Conservation (phyloP, 176 grass and related monocot genomes). For the Poa annua region DNA sequence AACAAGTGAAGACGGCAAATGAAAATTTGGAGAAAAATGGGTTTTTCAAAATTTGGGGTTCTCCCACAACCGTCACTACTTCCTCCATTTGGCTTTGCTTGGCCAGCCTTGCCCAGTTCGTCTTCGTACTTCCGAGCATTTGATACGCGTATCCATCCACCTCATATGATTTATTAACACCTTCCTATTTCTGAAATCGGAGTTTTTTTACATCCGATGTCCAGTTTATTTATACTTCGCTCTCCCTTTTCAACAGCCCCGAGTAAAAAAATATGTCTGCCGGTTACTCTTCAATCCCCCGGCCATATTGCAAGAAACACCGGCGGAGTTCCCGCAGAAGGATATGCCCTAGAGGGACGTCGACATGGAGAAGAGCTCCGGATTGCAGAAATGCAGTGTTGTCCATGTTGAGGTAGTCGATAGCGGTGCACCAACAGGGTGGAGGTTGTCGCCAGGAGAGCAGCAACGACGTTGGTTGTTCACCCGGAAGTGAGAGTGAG, state of each 20-base stretch:
- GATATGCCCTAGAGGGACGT: no score
- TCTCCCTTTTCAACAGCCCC: not conserved
- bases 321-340: no score
- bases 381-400: no score
- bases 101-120: not conserved
- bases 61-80: not conserved
- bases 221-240: not conserved
- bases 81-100: not conserved
- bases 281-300: no score
- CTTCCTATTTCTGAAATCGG: not conserved
- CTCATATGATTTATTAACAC: not conserved
- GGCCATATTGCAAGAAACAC: no score
- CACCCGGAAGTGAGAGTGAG: no score
- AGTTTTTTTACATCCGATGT: not conserved
- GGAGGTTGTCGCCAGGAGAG: no score
- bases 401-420: no score
- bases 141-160: not conserved
- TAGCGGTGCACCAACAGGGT: no score
- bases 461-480: no score
- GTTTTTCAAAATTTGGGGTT: not conserved
- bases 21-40: not conserved
- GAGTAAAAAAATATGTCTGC: not conserved
- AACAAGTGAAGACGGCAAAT: not conserved
- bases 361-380: no score
- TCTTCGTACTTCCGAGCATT: not conserved